These are phyloP conservation scores for Saccharomycopsis amapae DNA, from an alignment of 805 yeast species.

Conservation along the genomic window DNA sequence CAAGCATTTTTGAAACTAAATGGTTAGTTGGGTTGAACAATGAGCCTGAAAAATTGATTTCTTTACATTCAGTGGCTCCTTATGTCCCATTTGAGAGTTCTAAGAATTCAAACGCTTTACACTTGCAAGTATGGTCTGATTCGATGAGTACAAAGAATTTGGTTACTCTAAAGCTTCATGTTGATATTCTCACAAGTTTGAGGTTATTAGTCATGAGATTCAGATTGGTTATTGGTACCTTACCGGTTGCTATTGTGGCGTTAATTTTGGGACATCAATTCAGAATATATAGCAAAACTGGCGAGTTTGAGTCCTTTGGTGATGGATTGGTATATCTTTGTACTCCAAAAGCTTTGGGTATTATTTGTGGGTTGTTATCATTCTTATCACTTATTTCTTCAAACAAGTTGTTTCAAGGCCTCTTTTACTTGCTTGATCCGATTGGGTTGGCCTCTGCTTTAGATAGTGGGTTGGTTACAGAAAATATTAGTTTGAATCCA, in stretches of 20 bases:
- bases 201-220: slow-evolving; percentile 68
- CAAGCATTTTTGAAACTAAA: slow-evolving; percentile 66
- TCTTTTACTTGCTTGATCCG: slow-evolving; percentile 46
- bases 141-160: slow-evolving; percentile 10
- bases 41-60: slow-evolving; percentile 33
- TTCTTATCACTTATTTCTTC: slow-evolving; percentile 35
- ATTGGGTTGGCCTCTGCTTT: slow-evolving; percentile 41
- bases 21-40: slow-evolving; percentile 57
- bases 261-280: slow-evolving; percentile 52
- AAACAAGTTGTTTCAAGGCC: slow-evolving; percentile 30
- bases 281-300: slow-evolving; percentile 32
- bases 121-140: slow-evolving; percentile 42
- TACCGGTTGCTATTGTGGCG: slow-evolving; percentile 56
- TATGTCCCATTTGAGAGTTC: slow-evolving; percentile 44
- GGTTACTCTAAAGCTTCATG: slow-evolving; percentile 26
- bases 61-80: slow-evolving; percentile 63
- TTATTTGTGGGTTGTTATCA: slow-evolving; percentile 27
- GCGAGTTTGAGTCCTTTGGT: slow-evolving; percentile 37
- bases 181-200: slow-evolving; percentile 55
- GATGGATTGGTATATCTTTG: slow-evolving; percentile 39
- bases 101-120: slow-evolving; percentile 26
- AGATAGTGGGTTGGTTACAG: slow-evolving; percentile 34
- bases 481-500: slow-evolving; percentile 40
- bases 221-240: slow-evolving; percentile 64
- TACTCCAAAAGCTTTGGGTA: slow-evolving; percentile 26